Evolutionary conservation across 352 stramenopile genomes (phyloP).

Genomic region (Phytopythium ostracodes): DNA sequence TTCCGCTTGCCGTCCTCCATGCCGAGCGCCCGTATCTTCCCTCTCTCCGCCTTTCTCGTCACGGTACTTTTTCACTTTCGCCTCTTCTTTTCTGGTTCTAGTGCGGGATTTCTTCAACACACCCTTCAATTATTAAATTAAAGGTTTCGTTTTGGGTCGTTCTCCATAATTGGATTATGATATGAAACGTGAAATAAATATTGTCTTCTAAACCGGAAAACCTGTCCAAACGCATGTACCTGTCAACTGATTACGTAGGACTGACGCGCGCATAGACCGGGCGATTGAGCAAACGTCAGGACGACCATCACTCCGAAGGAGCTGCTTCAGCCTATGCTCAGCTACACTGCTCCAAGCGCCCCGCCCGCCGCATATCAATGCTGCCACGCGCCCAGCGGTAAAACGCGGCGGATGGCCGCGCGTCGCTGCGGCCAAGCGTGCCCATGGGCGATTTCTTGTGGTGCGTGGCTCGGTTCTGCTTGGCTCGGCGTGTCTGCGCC

Average conservation of each 20-base stretch:
- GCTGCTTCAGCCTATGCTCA: too few relatives aligned
- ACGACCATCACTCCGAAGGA: not conserved
- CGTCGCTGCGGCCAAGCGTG: not conserved
- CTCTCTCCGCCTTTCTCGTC: not conserved
- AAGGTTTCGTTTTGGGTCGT: too few relatives aligned
- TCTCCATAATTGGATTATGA: too few relatives aligned
- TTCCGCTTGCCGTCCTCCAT: constrained; percentile 29
- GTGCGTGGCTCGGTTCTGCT: not conserved
- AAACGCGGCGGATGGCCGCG: not conserved
- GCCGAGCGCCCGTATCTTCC: not conserved
- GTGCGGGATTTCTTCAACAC: too few relatives aligned
- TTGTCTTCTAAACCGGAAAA: too few relatives aligned
- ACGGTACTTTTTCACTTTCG: too few relatives aligned
- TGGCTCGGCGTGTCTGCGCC: not conserved
- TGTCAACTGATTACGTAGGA: not conserved
- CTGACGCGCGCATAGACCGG: not conserved
- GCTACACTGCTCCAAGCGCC: not conserved
- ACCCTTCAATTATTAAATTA: too few relatives aligned
- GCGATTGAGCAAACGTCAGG: not conserved
- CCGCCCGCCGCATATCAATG: constrained; percentile 8
- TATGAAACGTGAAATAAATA: too few relatives aligned
- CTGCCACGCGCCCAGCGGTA: not conserved
- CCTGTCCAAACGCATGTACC: too few relatives aligned
- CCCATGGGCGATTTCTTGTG: constrained; percentile 4
- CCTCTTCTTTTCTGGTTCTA: not conserved